Evolutionary conservation across 2,329 filamentous ascomycete genomes (phyloP).

Genomic region (Fusarium tricinctum): DNA sequence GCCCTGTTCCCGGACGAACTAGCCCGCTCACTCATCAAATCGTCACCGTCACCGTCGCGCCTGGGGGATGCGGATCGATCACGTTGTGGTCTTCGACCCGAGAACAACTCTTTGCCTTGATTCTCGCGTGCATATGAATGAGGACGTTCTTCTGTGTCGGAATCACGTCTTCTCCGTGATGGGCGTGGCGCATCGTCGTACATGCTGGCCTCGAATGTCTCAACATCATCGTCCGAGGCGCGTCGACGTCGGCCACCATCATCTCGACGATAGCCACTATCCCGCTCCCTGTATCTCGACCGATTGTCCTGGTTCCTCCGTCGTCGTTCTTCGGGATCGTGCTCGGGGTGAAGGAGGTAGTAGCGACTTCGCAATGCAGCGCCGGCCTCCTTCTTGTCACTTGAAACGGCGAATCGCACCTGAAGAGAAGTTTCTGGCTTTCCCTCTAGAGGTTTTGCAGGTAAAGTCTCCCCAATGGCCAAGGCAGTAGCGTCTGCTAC

Average conservation of each 20-base stretch:
- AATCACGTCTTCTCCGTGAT: constrained; percentile 45
- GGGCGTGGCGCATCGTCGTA: constrained; percentile 77
- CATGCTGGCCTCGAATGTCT: constrained; percentile 79
- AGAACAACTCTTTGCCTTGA: constrained; percentile 75
- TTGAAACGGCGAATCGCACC: constrained; percentile 79
- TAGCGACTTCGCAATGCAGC: constrained; percentile 88
- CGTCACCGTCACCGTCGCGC: constrained; percentile 60
- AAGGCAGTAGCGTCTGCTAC: constrained; percentile 68
- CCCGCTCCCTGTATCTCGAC: constrained; percentile 75
- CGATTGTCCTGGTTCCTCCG: constrained; percentile 69
- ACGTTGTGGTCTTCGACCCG: constrained; percentile 55
- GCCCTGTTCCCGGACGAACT: constrained; percentile 54
- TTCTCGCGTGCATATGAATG: constrained; percentile 57
- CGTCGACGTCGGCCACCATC: constrained; percentile 61
- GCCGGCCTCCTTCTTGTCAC: constrained; percentile 84
- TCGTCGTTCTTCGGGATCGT: constrained; percentile 82
- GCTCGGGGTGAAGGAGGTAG: constrained; percentile 91
- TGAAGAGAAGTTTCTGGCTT: constrained; percentile 78
- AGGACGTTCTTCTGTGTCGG: constrained; percentile 48
- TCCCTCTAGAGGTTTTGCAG: constrained; percentile 76
- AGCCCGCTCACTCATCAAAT: constrained; percentile 53
- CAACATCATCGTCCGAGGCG: constrained; percentile 61
- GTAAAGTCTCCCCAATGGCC: constrained; percentile 73
- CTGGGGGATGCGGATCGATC: constrained; percentile 68
- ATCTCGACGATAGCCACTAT: constrained; percentile 53